A percentile compares a stretch with the other conserved stretches of the same genome.
Conservation (phyloP, 1,284 basidiomycete species). For the Marasmius tenuissimus region DNA sequence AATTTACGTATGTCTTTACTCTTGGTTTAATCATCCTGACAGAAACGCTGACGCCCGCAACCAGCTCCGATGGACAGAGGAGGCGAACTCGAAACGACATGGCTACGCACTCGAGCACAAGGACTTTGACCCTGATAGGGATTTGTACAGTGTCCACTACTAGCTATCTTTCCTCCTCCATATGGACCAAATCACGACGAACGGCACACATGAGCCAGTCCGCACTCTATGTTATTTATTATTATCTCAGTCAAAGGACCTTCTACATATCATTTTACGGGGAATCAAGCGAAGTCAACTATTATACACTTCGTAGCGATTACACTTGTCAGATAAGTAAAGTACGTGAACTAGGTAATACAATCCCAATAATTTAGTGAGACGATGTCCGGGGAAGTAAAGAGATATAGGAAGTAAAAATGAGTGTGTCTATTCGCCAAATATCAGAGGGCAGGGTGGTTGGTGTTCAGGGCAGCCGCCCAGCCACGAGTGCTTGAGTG, state of each 20-base stretch:
- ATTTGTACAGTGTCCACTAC: not conserved
- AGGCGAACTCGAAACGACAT: not conserved
- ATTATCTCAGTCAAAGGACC: too few relatives aligned
- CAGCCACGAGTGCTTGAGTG: not conserved
- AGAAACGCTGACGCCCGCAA: not conserved
- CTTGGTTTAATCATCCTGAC: not conserved
- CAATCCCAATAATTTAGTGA: not conserved
- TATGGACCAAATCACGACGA: too few relatives aligned
- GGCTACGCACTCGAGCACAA: not conserved
- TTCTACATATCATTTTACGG: too few relatives aligned
- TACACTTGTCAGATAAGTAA: not conserved
- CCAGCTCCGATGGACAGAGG: not conserved
- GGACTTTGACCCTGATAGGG: not conserved
- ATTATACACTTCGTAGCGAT: too few relatives aligned
- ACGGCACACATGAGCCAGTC: too few relatives aligned
- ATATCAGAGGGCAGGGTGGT: not conserved
- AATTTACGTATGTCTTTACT: constrained; percentile 21
- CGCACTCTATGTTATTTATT: too few relatives aligned
- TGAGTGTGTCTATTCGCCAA: not conserved
- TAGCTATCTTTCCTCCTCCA: not conserved
- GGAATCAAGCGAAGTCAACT: too few relatives aligned
- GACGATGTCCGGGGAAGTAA: not conserved
- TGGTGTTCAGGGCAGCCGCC: not conserved
- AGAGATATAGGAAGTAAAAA: not conserved
- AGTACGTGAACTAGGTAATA: not conserved